Base-by-base conservation (phyloP, 2,329 filamentous ascomycete genomes). In the Aureobasidium subglaciale region DNA sequence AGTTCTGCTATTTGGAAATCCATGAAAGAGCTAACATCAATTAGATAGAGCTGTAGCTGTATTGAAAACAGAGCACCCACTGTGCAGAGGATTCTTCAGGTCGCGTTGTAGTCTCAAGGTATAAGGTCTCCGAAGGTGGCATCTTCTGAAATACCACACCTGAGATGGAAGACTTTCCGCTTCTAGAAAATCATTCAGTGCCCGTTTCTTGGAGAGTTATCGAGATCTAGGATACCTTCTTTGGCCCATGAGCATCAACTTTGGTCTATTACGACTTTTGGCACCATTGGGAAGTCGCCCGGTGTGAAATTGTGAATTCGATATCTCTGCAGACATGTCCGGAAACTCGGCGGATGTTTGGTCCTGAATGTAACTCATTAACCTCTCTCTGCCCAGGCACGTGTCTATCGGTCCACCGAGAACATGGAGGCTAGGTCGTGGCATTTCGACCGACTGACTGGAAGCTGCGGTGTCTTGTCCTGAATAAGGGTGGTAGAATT, bases 121-220 rank as follows among this genome's bases (percentile, higher is more conserved):
- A 99, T 15, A 99, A 75, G 0, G 93, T 97, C 74, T 99, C 95
- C 63, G 88, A 95, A 2, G 93, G 91, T 3, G 92, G 90, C 67
- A 97, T 85, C 70, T 99, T 99, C 73, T 97, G 91, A 67, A 99
- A 97, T n/a, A 99, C 92, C 45, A 99, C 95, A 67, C 90, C 97
- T 24, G 91, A 93, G 68, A 99, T 97, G 5, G 93, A 99, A 0
- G 93, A 97, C 70, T 99, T 99, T 59, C 93, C 93, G 68, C 91
- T 96, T 75, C 93, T 99, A 62, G 13, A 24, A 1, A 32, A 29
- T 22, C 41, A 16, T 20, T 55, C 43, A 34, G 10, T 35, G 54
- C 61, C 49, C 34, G 48, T 13, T 16, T 25, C n/a, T n/a, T 42
- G 29, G 41, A 24, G 30, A 27, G 16, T 40, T 55, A 67, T 20